phyloP scores from a whole-genome alignment of 345 rosid species.

The Conringia planisiliqua region DNA sequence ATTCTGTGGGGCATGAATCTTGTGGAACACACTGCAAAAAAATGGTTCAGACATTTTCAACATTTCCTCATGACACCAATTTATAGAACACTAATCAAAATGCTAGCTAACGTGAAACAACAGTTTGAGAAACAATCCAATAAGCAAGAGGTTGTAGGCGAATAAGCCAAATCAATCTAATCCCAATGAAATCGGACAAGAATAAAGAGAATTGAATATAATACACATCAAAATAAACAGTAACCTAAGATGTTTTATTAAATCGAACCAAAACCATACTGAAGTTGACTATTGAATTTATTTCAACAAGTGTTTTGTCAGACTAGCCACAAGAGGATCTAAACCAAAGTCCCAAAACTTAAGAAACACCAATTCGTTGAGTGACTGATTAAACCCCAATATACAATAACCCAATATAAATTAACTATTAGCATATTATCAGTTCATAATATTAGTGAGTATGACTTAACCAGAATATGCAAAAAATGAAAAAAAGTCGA shows the following conservation, averaged over 20 bases:
- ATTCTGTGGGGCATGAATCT: neutral
- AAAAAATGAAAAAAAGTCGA: no score
- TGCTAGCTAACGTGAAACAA: neutral
- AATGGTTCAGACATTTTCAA: neutral
- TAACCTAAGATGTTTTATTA: neutral
- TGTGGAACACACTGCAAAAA: slow-evolving; percentile 9
- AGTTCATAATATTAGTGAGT: neutral
- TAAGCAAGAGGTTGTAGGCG: neutral
- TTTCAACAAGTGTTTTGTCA: neutral
- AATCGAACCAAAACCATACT: neutral
- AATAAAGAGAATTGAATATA: neutral
- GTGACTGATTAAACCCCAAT: neutral
- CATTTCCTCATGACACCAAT: neutral
- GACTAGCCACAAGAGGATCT: neutral
- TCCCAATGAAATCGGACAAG: neutral
- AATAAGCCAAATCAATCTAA: neutral
- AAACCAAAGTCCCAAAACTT: neutral
- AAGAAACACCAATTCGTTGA: neutral
- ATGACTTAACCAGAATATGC: no score
- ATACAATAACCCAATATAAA: no score
- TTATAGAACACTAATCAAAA: neutral
- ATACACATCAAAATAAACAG: neutral
- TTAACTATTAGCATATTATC: neutral
- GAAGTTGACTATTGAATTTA: neutral
- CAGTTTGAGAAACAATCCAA: no score